These are phyloP conservation scores for Xylariaceae sp. DNA, from an alignment of 2,329 filamentous ascomycete species.

Conservation along the genomic window DNA sequence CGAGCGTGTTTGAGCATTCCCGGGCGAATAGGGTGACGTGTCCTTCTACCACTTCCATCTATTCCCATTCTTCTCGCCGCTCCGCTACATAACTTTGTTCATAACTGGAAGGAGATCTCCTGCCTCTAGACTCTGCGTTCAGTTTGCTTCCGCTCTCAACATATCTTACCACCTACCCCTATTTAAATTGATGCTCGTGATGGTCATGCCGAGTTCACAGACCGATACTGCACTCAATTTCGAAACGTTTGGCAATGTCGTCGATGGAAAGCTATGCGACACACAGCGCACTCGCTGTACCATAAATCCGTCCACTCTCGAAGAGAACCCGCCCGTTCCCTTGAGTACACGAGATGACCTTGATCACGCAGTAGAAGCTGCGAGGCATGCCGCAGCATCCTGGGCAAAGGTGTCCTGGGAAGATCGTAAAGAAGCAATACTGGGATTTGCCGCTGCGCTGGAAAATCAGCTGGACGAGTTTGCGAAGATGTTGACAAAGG, in stretches of 20 bases:
- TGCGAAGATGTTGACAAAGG: not conserved
- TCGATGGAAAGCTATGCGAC: not conserved
- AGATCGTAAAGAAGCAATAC: not conserved
- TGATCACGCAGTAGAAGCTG: not conserved
- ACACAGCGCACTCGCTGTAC: not conserved
- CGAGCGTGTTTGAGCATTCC: too few species aligned
- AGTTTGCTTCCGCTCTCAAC: too few species aligned
- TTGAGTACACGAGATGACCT: not conserved
- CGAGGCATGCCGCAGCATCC: not conserved
- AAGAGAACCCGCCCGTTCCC: not conserved
- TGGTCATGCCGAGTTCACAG: too few species aligned
- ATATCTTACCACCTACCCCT: too few species aligned
- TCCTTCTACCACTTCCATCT: too few species aligned
- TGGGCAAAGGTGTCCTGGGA: not conserved
- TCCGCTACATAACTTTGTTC: too few species aligned
- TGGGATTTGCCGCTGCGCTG: not conserved
- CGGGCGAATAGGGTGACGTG: too few species aligned
- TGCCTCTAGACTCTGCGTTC: too few species aligned
- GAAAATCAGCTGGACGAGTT: not conserved
- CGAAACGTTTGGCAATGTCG: not conserved
- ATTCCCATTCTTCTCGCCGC: too few species aligned
- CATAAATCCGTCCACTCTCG: not conserved
- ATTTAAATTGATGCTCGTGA: too few species aligned
- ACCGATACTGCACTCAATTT: too few species aligned
- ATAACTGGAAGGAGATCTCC: too few species aligned